Evolutionary conservation across 1,139 yeast species (phyloP).

Genomic region (Debaryomycetaceae sp.): DNA sequence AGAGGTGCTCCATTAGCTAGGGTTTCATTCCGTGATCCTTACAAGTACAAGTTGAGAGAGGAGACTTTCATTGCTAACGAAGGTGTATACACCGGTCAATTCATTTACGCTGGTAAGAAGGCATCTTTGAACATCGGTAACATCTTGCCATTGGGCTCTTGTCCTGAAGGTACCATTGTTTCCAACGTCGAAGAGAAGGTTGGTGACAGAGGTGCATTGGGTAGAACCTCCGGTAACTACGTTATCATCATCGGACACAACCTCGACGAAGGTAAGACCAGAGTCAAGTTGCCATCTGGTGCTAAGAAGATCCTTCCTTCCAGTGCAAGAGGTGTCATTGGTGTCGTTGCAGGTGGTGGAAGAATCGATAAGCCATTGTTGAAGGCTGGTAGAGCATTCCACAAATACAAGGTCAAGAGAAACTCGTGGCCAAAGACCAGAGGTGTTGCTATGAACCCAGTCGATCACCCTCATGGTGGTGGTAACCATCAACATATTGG

Average conservation of each 20-base stretch:
- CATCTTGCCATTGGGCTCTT: constrained; percentile 93
- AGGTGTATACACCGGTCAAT: constrained; percentile 99
- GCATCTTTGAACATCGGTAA: constrained; percentile 97
- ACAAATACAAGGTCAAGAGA: constrained; percentile 98
- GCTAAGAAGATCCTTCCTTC: constrained; percentile 96
- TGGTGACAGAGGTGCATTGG: constrained; percentile 99
- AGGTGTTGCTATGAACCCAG: constrained; percentile 99
- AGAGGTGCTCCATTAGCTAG: constrained; percentile 99
- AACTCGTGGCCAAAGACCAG: constrained; percentile 99
- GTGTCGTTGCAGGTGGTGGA: constrained; percentile 99
- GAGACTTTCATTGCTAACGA: constrained; percentile 99
- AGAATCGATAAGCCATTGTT: constrained; percentile 99
- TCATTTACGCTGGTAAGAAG: constrained; percentile 98
- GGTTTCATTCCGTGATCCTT: constrained; percentile 99
- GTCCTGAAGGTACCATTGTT: constrained; percentile 99
- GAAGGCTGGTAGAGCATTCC: constrained; percentile 99
- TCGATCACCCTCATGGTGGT: constrained; percentile 99
- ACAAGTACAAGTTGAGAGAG: constrained; percentile 96
- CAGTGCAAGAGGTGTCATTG: constrained; percentile 98
- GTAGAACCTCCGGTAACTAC: constrained; percentile 99
- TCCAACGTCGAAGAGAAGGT: constrained; percentile 98
- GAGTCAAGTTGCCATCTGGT: constrained; percentile 98
- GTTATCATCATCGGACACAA: constrained; percentile 98
- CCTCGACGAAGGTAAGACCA: constrained; percentile 98
- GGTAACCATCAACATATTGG: constrained; percentile 99